Base-by-base conservation (phyloP, 306 rosid species). In the Oxytropis ochrocephala region DNA sequence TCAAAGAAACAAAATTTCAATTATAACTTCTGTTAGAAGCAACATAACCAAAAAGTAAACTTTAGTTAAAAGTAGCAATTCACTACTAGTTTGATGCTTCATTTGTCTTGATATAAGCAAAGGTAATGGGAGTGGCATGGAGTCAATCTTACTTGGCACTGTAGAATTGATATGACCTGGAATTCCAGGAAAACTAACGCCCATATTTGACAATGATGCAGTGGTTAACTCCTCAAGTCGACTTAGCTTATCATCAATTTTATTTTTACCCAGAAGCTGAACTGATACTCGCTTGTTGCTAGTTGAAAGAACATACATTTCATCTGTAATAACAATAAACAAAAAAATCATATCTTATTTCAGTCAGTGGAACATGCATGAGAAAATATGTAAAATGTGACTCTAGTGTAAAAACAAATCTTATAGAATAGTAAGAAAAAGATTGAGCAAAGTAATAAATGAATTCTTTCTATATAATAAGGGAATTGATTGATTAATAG, bases 251-350 rank as follows among this genome's bases (percentile, higher is more conserved):
- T 88, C 92, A 38, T 90, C 80, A 81, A 94, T 79, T 74, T 88
- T 79, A 64, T 91, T 96, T 85, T 88, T 84, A 69, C 98, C 98
- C 80, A 94, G 67, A 39, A 94, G 87, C 53, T 90, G 83, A 76
- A 94, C 62, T 5, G 85, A 84, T 19, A 94, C 98, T 14, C 92
- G 89, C 61, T 78, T 84, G 81, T 84, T 89, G 82, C 92, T 90
- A 27, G 91, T 69, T 5, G 98, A 94, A 70, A 90, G 82, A 30
- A 94, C 98, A 75, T 94, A 94, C 98, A 94, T 94, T 80, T 88
- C 97, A 87, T 90, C 98, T 93, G 85, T 80, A 73, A 84, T 58
- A 79, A 59, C 36, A 24, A 24, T 24, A 61, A 64, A 53, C 38
- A 29, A 32, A 30, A 32, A 72, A 73, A 54, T 27, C 2, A 83